phyloP scores from a whole-genome alignment of 805 yeast genomes.

The Pichia heedii region DNA sequence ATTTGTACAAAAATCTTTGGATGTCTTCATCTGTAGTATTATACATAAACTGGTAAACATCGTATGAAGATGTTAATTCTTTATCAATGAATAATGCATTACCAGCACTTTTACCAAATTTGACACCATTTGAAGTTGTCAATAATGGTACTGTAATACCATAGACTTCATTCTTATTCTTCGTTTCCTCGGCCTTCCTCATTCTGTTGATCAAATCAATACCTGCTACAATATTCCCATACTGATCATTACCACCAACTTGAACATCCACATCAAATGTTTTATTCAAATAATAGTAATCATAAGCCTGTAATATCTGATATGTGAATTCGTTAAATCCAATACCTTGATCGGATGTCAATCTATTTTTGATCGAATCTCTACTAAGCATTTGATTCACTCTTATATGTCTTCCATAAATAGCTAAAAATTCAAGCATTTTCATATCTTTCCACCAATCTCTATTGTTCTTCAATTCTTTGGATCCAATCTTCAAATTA shows the following conservation, averaged over 20 bases:
- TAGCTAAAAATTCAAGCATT: slow-evolving; percentile 69
- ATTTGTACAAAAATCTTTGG: slow-evolving; percentile 55
- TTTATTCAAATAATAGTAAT: slow-evolving; percentile 72
- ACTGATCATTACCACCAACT: slow-evolving; percentile 95
- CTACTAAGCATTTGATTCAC: slow-evolving; percentile 82
- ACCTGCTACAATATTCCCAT: slow-evolving; percentile 98
- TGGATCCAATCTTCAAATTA: slow-evolving; percentile 11
- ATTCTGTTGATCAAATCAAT: slow-evolving; percentile 73
- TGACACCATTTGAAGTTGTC: slow-evolving; percentile 82
- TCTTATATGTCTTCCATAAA: slow-evolving; percentile 70
- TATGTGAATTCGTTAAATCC: slow-evolving; percentile 94
- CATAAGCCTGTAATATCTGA: slow-evolving; percentile 89
- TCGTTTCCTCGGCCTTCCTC: slow-evolving; percentile 14
- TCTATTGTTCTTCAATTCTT: slow-evolving; percentile 46
- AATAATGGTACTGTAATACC: slow-evolving; percentile 88
- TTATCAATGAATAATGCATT: slow-evolving; percentile 86
- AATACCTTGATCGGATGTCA: slow-evolving; percentile 61
- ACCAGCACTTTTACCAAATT: slow-evolving; percentile 95
- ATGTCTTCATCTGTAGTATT: slow-evolving; percentile 74
- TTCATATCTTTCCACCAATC: slow-evolving; percentile 80
- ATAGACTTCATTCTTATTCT: slow-evolving; percentile 30
- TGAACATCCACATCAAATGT: slow-evolving; percentile 57
- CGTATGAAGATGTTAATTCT: slow-evolving; percentile 66
- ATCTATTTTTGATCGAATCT: slow-evolving; percentile 74
- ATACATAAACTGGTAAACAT: slow-evolving; percentile 77